These are phyloP conservation scores for Camellia sinensis DNA, from an alignment of 148 eudicot species.

Conservation along the genomic window DNA sequence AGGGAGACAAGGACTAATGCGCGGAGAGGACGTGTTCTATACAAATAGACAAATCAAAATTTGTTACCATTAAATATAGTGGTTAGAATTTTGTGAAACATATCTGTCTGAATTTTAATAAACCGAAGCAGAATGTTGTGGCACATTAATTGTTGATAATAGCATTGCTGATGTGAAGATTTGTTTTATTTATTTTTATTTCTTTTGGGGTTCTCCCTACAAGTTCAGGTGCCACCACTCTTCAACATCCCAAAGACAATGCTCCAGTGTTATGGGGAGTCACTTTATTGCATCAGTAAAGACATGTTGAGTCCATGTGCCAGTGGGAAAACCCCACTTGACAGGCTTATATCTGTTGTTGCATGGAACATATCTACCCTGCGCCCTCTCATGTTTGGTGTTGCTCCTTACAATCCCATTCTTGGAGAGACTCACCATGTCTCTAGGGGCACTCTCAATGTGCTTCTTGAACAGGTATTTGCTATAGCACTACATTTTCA, in stretches of 20 bases:
- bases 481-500: neutral
- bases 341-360: conserved; percentile 52
- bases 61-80: too few species aligned
- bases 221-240: conserved; percentile 60
- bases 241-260: conserved; percentile 85
- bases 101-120: too few species aligned
- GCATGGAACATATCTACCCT: conserved; percentile 67
- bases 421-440: conserved; percentile 94
- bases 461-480: conserved; percentile 75
- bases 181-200: neutral
- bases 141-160: too few species aligned
- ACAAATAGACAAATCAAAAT: too few species aligned
- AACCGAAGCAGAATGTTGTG: neutral
- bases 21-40: too few species aligned
- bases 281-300: conserved; percentile 44
- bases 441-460: conserved; percentile 61
- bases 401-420: conserved; percentile 73
- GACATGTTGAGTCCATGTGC: conserved; percentile 54
- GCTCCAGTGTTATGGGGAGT: conserved; percentile 79
- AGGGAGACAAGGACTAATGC: too few species aligned
- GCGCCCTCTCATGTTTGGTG: conserved; percentile 68
- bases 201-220: neutral
- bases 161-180: neutral
- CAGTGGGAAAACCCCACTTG: conserved; percentile 36
- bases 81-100: too few species aligned